Evolutionary conservation across 805 yeast genomes (phyloP).

Genomic region (Yarrowia porcina): DNA sequence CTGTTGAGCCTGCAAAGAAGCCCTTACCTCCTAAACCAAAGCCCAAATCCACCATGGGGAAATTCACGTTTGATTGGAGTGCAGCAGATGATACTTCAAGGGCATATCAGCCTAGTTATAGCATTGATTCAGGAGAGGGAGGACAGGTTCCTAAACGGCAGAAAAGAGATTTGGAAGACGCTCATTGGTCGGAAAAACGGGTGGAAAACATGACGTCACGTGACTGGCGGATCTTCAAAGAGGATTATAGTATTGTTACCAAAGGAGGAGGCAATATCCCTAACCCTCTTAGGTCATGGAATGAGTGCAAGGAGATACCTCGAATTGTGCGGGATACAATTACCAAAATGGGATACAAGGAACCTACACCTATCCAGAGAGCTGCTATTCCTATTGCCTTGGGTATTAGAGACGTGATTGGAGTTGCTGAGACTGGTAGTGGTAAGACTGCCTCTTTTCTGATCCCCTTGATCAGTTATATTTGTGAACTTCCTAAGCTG

Average conservation of each 20-base stretch:
- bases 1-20: neutral
- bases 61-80: slow-evolving; percentile 70
- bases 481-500: slow-evolving; percentile 47
- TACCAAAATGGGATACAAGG: slow-evolving; percentile 44
- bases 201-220: slow-evolving; percentile 64
- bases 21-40: neutral
- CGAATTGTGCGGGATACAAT: slow-evolving; percentile 39
- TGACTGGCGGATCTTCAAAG: slow-evolving; percentile 86
- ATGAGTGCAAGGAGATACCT: slow-evolving; percentile 53
- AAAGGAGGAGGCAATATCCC: slow-evolving; percentile 45
- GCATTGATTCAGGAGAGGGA: slow-evolving; percentile 32
- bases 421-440: slow-evolving; percentile 95
- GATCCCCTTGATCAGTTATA: slow-evolving; percentile 63
- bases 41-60: slow-evolving; percentile 23
- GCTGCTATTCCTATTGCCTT: slow-evolving; percentile 76
- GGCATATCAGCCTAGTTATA: slow-evolving; percentile 45
- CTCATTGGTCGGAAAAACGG: slow-evolving; percentile 69
- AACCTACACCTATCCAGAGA: slow-evolving; percentile 89
- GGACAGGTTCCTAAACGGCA: slow-evolving; percentile 22
- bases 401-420: slow-evolving; percentile 63
- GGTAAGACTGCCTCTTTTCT: slow-evolving; percentile 88
- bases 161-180: slow-evolving; percentile 29
- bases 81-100: slow-evolving; percentile 61
- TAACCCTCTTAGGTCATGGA: slow-evolving; percentile 73
- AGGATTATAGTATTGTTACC: slow-evolving; percentile 65